A percentile compares a stretch with the other conserved stretches of the same genome.
Conservation (phyloP, 345 rosid species). For the Euphorbia pulcherrima region DNA sequence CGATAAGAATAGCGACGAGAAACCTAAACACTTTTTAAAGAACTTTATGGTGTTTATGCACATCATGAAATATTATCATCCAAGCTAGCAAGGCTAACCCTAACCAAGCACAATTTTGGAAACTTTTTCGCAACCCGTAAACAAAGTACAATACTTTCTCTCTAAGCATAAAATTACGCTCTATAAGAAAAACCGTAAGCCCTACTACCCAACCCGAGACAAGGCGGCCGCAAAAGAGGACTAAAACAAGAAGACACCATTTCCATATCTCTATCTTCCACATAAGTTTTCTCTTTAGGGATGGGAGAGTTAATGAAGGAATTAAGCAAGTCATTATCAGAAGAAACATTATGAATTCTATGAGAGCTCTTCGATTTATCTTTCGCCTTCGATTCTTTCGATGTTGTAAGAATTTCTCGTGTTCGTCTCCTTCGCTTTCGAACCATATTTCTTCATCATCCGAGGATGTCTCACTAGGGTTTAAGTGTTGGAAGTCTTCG, state of each 20-base stretch:
- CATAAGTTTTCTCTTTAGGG: slow-evolving; percentile 5
- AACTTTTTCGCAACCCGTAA: slow-evolving; percentile 35
- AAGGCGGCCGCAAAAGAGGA: slow-evolving; percentile 38
- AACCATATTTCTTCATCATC: slow-evolving; percentile 32
- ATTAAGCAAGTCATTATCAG: slow-evolving; percentile 36
- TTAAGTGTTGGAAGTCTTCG: slow-evolving; percentile 12
- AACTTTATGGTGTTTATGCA: slow-evolving; percentile 32
- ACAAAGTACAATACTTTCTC: slow-evolving; percentile 46
- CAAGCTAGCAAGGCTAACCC: slow-evolving; percentile 34
- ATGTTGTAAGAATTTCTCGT: neutral
- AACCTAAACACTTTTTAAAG: slow-evolving; percentile 27
- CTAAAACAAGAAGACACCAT: slow-evolving; percentile 49
- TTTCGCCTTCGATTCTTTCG: slow-evolving; percentile 19
- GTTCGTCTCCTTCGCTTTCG: slow-evolving; percentile 12
- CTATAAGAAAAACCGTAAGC: slow-evolving; percentile 32
- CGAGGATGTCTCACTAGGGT: slow-evolving; percentile 3
- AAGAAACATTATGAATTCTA: slow-evolving; percentile 37
- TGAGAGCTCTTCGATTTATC: slow-evolving; percentile 23
- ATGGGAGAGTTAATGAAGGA: slow-evolving; percentile 28
- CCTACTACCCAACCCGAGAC: slow-evolving; percentile 36
- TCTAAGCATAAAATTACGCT: slow-evolving; percentile 38
- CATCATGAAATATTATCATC: slow-evolving; percentile 30
- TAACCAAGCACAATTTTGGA: slow-evolving; percentile 42
- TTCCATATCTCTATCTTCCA: slow-evolving; percentile 45
- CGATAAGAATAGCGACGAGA: slow-evolving; percentile 37